phyloP scores from a whole-genome alignment of 2,329 filamentous ascomycete genomes.

The Clathrospora elynae region DNA sequence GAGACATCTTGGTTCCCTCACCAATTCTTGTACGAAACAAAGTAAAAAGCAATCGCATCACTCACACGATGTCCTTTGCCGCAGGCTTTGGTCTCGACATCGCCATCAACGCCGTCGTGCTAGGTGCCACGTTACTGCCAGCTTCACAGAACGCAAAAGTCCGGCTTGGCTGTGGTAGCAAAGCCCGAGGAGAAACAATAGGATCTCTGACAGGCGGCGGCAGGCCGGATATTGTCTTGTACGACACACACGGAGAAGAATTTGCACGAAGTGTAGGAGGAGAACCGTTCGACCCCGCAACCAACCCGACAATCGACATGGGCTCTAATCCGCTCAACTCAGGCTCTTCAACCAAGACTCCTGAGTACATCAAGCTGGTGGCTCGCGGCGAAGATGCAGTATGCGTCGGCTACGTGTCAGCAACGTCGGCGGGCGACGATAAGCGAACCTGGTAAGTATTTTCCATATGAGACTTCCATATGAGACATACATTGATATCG shows the following conservation, averaged over 20 bases:
- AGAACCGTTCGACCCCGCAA: slow-evolving; percentile 4
- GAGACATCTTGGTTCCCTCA: too few species aligned
- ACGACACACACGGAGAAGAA: slow-evolving; percentile 5
- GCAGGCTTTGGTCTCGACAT: slow-evolving; percentile 7
- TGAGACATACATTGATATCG: slow-evolving; percentile 3
- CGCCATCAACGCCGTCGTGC: slow-evolving; percentile 2
- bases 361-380: slow-evolving; percentile 4
- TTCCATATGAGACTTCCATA: not conserved
- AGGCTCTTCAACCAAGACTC: not conserved
- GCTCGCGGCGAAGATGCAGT: slow-evolving; percentile 5
- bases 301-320: slow-evolving; percentile 8
- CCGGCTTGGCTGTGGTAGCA: slow-evolving; percentile 5
- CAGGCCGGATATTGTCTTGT: slow-evolving; percentile 7
- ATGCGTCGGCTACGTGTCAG: slow-evolving; percentile 5
- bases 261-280: slow-evolving; percentile 2
- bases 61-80: slow-evolving; percentile 1
- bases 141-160: slow-evolving; percentile 4
- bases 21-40: too few species aligned
- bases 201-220: slow-evolving; percentile 3
- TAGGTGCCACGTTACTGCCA: slow-evolving; percentile 1
- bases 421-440: not conserved
- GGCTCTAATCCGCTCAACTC: not conserved
- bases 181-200: not conserved
- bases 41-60: too few species aligned
- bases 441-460: slow-evolving; percentile 7